Evolutionary conservation across 257 asterid genomes (phyloP), one percentile per base, ranked within the genome.

Genomic region (Solanum pennellii): DNA sequence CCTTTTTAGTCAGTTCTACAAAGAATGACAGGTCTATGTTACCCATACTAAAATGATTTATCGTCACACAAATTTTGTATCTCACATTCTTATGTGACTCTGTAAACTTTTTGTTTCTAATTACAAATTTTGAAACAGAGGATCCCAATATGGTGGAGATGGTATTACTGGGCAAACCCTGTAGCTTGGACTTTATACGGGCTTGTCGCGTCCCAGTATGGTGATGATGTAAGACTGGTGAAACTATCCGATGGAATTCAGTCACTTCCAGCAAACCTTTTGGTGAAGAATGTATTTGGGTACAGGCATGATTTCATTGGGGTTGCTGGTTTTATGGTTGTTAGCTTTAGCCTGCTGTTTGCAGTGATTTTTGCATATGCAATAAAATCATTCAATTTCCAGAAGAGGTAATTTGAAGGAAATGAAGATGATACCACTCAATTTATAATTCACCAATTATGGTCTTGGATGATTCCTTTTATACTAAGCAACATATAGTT

Each of bases 121-220:
- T 75, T 62, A 27, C 82, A n/a, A 2, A 42, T 41, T 21, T 11
- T 73, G 68, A 21, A 87, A 87, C 94, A 96, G 98, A 93, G 94
- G 88, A 96, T 94, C 83, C 99, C 98, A 9, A 89, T 94, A 91
- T 95, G 98, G 98, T 95, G 98, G 98, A 93, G 98, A 92, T 96
- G 98, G 98, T 96, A 94, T 84, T 95, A 95, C 89, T 95, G 99
- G 99, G 99, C 97, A 83, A 95, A 94, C 89, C 99, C 98, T 3
- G 95, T 95, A 4, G 98, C 98, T 7, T 96, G 99, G 99, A 94
- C 94, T 88, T 93, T 96, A 5, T 95, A 96, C 41, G 99, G 98
- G 74, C 97, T 96, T 27, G 93, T 94, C 33, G 95, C 96, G 52
- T 95, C 98, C 25, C 99, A 96, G 83, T 95, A 92, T 73, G 89